Percentiles rank a stretch among this genome's conserved stretches.
These are phyloP conservation scores for Nemania sp. DNA, from an alignment of 2,329 filamentous ascomycete species.

Conservation along the genomic window DNA sequence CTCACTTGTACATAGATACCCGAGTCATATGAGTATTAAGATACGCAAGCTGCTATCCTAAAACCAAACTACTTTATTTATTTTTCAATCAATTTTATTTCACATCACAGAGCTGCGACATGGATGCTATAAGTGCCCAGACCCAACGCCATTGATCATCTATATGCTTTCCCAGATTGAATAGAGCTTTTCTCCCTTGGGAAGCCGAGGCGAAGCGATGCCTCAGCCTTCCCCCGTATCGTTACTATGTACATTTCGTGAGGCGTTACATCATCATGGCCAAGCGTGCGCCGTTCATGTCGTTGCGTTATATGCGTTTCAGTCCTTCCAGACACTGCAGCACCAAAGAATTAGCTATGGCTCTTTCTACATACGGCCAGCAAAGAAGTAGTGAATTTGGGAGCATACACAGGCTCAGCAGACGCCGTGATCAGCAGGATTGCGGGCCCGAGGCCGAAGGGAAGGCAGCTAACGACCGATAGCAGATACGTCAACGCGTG, in stretches of 20 bases:
- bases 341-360: conserved; percentile 9
- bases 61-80: too few species aligned
- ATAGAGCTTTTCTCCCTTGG: conserved; percentile 8
- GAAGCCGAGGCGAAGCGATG: not conserved
- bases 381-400: too few species aligned
- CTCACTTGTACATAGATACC: not conserved
- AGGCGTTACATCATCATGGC: not conserved
- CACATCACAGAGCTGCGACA: too few species aligned
- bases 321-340: conserved; percentile 24
- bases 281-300: not conserved
- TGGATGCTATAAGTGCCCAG: too few species aligned
- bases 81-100: too few species aligned
- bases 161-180: not conserved
- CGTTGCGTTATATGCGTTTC: not conserved
- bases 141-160: not conserved
- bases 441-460: not conserved
- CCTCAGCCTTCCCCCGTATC: conserved; percentile 6
- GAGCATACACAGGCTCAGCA: not conserved
- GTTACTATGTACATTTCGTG: conserved; percentile 18
- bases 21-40: not conserved
- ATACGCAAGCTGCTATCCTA: too few species aligned
- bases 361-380: too few species aligned
- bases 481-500: not conserved
- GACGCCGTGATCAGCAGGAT: not conserved
- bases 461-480: not conserved